A percentile compares a stretch with the other conserved stretches of the same genome.
phyloP scores from a whole-genome alignment of 257 asterid genomes.

The Solanum megistacrolobum region DNA sequence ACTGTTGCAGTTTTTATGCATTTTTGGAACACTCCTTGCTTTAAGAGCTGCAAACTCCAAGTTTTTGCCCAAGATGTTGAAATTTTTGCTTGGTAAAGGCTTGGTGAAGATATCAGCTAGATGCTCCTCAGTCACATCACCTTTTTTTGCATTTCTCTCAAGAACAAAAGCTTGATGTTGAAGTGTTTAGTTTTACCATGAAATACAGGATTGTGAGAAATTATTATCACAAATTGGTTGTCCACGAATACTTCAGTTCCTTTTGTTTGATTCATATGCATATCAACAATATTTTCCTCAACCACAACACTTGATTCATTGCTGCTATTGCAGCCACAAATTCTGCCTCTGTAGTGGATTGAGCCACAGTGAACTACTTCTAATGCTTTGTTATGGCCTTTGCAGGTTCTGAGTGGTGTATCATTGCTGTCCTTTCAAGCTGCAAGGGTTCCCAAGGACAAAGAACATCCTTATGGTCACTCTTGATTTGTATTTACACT shows the following conservation, averaged over 20 bases:
- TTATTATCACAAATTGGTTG: background rate
- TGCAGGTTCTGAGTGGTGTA: slow-evolving; percentile 91
- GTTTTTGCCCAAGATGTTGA: background rate
- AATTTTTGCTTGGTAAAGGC: background rate
- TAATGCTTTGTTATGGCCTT: background rate
- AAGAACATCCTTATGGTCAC: slow-evolving; percentile 99
- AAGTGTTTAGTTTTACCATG: background rate
- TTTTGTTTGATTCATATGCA: background rate
- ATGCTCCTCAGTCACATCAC: background rate
- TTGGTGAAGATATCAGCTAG: background rate
- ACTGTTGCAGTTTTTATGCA: background rate
- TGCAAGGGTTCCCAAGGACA: slow-evolving; percentile 89
- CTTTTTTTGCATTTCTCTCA: background rate
- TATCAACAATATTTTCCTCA: background rate
- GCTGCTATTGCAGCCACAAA: background rate
- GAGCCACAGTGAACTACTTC: background rate
- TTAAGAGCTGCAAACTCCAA: background rate
- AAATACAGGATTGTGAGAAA: background rate
- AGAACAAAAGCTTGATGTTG: background rate
- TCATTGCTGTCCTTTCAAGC: slow-evolving; percentile 83
- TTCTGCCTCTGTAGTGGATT: background rate
- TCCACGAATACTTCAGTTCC: background rate
- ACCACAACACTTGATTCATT: background rate
- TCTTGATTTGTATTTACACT: slow-evolving; percentile 71
- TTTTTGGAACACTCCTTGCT: background rate